Base-by-base conservation (phyloP, 78 protist species). In the Guillardia theta region DNA sequence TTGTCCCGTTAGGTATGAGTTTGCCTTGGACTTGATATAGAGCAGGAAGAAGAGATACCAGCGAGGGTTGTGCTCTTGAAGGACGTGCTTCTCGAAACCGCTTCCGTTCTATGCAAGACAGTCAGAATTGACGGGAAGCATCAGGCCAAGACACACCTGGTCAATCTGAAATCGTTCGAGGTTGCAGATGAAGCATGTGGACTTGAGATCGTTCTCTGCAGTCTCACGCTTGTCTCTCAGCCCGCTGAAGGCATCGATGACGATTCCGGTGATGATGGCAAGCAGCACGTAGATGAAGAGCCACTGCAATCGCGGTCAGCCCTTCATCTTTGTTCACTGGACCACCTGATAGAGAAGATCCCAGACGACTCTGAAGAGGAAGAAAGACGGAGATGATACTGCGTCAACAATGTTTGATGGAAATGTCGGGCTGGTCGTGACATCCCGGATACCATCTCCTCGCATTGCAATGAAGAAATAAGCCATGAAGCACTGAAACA, bases 41-140 rank as follows among this genome's bases (percentile, higher is more conserved):
- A 70, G 33, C n/a, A 70, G 83, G 83, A 70, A 70, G 41, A 70
- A 70, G 83, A 70, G 83, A 43, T 70, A 70, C 83, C 83, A 70
- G 1, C 83, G 83, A 1, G 83, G 83, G 83, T 70, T 70, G 83
- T 70, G 83, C 41, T 70, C 83, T 15, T 36, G 41, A 22, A 4
- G 9, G 8, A 70, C 83, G 41, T 70, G 83, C 83, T 33, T 70
- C 27, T 70, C 83, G 41, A 70, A 70, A 22, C 83, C 83, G 83
- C 9, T 70, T 12, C 41, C 83, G 41, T 33, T 36, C 8, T 53
- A 53, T 18, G 18, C 12, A 53, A 18, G 12, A 12, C 62, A 53
- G 62, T 21, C 18, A 53, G 33, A 53, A 53, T 12, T 53, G 62
- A 21, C 62, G 62, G 62, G 18, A 53, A 21, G 62, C 62, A 18